Conservation (phyloP, 768 basidiomycete species). For the Boletus reticulatus region DNA sequence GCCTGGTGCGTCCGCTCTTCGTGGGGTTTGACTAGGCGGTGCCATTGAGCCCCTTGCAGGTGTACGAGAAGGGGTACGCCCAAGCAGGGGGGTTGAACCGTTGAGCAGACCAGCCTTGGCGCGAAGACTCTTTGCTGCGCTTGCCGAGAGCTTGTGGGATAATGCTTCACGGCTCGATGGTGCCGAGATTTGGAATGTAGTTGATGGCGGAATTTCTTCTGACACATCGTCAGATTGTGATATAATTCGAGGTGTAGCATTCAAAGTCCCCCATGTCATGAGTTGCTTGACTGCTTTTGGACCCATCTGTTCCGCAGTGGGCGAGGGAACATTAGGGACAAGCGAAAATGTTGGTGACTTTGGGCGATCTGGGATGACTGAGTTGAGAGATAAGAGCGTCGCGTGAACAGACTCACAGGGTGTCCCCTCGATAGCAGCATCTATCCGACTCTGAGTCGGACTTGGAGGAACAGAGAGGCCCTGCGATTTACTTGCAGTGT, state of each 20-base stretch:
- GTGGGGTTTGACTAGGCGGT: slow-evolving; percentile 79
- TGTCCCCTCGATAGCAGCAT: slow-evolving; percentile 90
- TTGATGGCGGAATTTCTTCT: slow-evolving; percentile 41
- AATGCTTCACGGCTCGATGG: slow-evolving; percentile 79
- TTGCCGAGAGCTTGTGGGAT: slow-evolving; percentile 77
- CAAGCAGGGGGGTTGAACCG: slow-evolving; percentile 28
- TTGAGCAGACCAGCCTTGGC: slow-evolving; percentile 68
- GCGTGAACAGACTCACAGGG: slow-evolving; percentile 61
- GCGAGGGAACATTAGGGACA: slow-evolving; percentile 84
- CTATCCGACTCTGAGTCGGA: slow-evolving; percentile 87
- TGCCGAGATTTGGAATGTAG: slow-evolving; percentile 74
- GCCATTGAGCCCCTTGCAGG: slow-evolving; percentile 53
- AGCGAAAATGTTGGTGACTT: slow-evolving; percentile 68
- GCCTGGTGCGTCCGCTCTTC: slow-evolving; percentile 67
- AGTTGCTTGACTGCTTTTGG: slow-evolving; percentile 84
- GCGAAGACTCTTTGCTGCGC: slow-evolving; percentile 78
- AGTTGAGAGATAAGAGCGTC: slow-evolving; percentile 2
- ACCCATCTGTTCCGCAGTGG: slow-evolving; percentile 78
- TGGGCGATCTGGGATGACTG: slow-evolving; percentile 52
- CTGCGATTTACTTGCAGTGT: slow-evolving; percentile 44
- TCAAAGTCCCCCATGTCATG: slow-evolving; percentile 96
- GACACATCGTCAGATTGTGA: slow-evolving; percentile 56
- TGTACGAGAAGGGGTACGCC: slow-evolving; percentile 37
- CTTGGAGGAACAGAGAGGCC: slow-evolving; percentile 68
- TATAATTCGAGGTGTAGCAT: slow-evolving; percentile 88